phyloP scores from a whole-genome alignment of 495 filamentous ascomycete genomes.

The Saxispiralis lemnorum region DNA sequence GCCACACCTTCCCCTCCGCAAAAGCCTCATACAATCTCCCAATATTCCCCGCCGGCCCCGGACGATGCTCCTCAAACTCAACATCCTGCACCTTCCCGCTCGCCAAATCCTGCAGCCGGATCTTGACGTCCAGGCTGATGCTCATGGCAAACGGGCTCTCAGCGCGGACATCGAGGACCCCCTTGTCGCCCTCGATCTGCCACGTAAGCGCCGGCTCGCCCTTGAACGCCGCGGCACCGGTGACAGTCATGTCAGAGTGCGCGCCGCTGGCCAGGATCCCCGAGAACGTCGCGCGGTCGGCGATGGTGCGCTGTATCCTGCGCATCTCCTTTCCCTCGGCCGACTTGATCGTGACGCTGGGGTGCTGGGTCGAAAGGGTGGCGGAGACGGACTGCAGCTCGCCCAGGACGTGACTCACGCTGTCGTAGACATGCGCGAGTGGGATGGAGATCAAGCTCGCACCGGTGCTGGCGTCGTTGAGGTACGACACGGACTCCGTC shows the following conservation, averaged over 20 bases:
- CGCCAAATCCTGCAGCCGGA: too few relatives aligned
- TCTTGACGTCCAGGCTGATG: too few relatives aligned
- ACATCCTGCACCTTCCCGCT: too few relatives aligned
- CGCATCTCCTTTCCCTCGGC: slow-evolving; percentile 4
- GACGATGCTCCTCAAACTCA: too few relatives aligned
- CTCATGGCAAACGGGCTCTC: too few relatives aligned
- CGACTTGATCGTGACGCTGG: background rate
- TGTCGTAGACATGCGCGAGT: slow-evolving; percentile 31
- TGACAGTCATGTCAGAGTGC: slow-evolving; percentile 7
- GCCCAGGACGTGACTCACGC: background rate
- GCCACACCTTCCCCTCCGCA: background rate
- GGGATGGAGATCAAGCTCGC: slow-evolving; percentile 37
- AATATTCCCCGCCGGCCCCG: background rate
- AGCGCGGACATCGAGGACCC: too few relatives aligned
- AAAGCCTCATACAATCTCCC: background rate
- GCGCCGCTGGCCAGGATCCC: slow-evolving; percentile 9
- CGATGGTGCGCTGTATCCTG: slow-evolving; percentile 6
- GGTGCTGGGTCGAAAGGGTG: background rate
- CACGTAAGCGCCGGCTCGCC: background rate
- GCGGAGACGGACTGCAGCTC: slow-evolving; percentile 2
- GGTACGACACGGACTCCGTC: slow-evolving; percentile 26
- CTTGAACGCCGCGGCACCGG: too few relatives aligned
- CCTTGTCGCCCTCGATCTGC: background rate
- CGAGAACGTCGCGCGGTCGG: background rate
- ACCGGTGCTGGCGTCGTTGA: slow-evolving; percentile 28